Evolutionary conservation across 2,329 filamentous ascomycete genomes (phyloP), one percentile per base, ranked within the genome.

Genomic region (Sporothrix sp.): DNA sequence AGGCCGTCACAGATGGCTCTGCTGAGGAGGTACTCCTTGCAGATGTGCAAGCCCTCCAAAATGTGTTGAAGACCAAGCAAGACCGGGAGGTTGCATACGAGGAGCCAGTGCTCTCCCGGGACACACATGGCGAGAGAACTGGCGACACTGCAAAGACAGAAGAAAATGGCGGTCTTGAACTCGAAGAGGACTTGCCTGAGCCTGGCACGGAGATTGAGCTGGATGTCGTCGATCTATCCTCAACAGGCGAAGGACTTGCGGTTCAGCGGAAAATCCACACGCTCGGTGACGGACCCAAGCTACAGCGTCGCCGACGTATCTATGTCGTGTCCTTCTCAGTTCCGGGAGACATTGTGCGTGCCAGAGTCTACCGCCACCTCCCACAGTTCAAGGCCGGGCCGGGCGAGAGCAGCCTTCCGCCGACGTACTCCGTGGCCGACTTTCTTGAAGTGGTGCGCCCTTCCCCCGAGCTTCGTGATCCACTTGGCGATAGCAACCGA

Each of bases 281-380:
- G 20, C 44, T 45, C 18, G 36, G 32, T 21, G n/a, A 69, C 79
- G 25, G 76, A 13, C 42, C 47, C 9, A 13, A 30, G 20, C 33
- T 14, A 79, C 53, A 73, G 72, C 53, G 47, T 27, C 53, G 51
- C 5, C 48, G 78, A 48, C 76, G 75, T 53, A 73, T 96, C 65
- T 96, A 90, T 62, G 83, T 93, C 46, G 84, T 97, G 1, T 89
- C 91, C 4, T 98, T 96, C 63, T 78, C 84, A 20, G 76, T 91
- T 2, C 90, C 93, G 0, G 93, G 93, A 27, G 93, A 98, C 65
- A 75, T 72, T 3, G 83, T 87, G 53, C 80, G 78, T 52, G 85
- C 85, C 55, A 94, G 89, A 64, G 81, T 94, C 39, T 82, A 85
- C 64, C 84, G 79, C 48, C 87, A 95, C 63, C 70, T 84, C 42